Evolutionary conservation across 2,329 filamentous ascomycete genomes (phyloP).

Genomic region (Calcarisporium arbuscula): DNA sequence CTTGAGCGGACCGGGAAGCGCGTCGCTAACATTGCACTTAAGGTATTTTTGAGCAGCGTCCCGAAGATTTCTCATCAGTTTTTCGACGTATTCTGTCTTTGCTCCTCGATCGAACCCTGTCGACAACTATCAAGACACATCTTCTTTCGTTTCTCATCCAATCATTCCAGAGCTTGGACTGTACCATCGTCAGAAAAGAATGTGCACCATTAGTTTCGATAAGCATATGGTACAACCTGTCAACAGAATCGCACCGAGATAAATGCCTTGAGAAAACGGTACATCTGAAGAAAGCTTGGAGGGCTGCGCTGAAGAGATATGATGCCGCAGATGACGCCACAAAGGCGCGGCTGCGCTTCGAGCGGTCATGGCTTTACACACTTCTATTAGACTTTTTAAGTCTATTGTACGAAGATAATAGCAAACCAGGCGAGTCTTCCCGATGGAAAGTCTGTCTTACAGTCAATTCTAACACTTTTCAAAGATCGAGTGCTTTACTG

Average conservation of each 20-base stretch:
- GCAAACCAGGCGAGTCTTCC: slow-evolving; percentile 35
- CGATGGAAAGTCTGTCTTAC: not conserved
- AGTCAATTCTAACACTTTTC: slow-evolving; percentile 12
- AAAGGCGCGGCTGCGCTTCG: slow-evolving; percentile 78
- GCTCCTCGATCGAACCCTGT: slow-evolving; percentile 65
- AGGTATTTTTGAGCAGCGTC: slow-evolving; percentile 71
- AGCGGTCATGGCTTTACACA: slow-evolving; percentile 88
- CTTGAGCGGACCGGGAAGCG: too few species aligned
- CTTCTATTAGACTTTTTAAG: slow-evolving; percentile 77
- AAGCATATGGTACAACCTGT: slow-evolving; percentile 89
- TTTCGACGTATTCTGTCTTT: slow-evolving; percentile 88
- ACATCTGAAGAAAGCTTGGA: slow-evolving; percentile 86
- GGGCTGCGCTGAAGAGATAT: slow-evolving; percentile 76
- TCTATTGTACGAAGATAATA: slow-evolving; percentile 56
- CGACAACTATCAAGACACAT: slow-evolving; percentile 64
- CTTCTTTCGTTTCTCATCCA: slow-evolving; percentile 86
- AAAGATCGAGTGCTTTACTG: slow-evolving; percentile 71
- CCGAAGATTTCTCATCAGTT: slow-evolving; percentile 77
- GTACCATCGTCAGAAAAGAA: slow-evolving; percentile 83
- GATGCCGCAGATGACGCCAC: slow-evolving; percentile 75
- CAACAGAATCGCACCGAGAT: slow-evolving; percentile 69
- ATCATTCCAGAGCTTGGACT: slow-evolving; percentile 91
- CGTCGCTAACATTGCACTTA: slow-evolving; percentile 11
- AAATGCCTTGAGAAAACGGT: slow-evolving; percentile 62
- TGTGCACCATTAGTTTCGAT: slow-evolving; percentile 94